Conservation (phyloP, 2,329 filamentous ascomycete species). For the Ophiobolus disseminans region DNA sequence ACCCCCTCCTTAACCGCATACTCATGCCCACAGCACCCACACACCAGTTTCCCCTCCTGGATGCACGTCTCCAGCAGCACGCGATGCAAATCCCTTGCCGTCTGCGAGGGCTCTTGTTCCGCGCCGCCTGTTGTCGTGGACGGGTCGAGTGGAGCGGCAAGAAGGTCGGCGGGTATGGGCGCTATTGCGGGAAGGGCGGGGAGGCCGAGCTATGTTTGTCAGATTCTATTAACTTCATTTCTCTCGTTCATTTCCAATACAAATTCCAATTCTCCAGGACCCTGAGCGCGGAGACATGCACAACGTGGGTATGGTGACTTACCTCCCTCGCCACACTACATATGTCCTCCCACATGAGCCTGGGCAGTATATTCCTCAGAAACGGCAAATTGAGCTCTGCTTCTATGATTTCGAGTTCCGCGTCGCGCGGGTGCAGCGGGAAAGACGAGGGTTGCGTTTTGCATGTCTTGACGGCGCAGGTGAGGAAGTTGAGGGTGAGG, state of each 20-base stretch:
- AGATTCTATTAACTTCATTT: too few relatives aligned
- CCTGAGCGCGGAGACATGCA: slow-evolving; percentile 3
- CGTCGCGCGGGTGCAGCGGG: slow-evolving; percentile 90
- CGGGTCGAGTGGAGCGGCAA: slow-evolving; percentile 9
- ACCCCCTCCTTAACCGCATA: slow-evolving; percentile 96
- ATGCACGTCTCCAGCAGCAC: slow-evolving; percentile 90
- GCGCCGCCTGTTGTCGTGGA: slow-evolving; percentile 57
- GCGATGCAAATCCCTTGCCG: slow-evolving; percentile 78
- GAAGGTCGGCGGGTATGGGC: slow-evolving; percentile 44
- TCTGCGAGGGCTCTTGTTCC: slow-evolving; percentile 69
- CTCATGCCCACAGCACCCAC: slow-evolving; percentile 89
- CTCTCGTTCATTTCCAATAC: background rate
- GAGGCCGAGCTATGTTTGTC: slow-evolving; percentile 77
- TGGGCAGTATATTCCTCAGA: slow-evolving; percentile 81
- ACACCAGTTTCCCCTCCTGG: slow-evolving; percentile 85
- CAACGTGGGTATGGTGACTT: slow-evolving; percentile 2
- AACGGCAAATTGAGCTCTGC: slow-evolving; percentile 82
- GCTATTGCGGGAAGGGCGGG: slow-evolving; percentile 66
- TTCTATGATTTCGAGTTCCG: slow-evolving; percentile 85
- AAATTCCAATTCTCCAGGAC: background rate
- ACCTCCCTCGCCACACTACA: slow-evolving; percentile 79
- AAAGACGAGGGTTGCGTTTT: slow-evolving; percentile 81
- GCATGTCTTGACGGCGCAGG: slow-evolving; percentile 95
- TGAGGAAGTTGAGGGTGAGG: slow-evolving; percentile 93
- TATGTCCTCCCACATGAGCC: slow-evolving; percentile 87